A percentile compares a stretch with the other conserved stretches of the same genome.
Conservation (phyloP, 2,329 filamentous ascomycete genomes). For the Phialophora expanda region DNA sequence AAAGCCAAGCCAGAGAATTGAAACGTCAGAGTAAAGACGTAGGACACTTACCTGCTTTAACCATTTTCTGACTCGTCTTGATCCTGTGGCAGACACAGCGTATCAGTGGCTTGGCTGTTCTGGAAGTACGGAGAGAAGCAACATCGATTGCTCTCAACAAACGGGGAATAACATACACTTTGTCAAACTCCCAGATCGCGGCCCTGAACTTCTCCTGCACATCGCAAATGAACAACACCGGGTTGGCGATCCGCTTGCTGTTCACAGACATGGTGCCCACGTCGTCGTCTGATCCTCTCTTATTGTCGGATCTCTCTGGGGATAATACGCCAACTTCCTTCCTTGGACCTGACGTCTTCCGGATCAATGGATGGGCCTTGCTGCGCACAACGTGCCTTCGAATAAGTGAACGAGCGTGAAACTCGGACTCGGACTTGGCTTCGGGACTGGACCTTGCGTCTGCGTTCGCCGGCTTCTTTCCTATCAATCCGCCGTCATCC, state of each 20-base stretch:
- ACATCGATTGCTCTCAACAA: background rate
- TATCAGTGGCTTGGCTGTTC: background rate
- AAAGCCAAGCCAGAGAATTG: background rate
- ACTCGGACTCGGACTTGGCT: background rate
- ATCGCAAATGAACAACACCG: conserved; percentile 69
- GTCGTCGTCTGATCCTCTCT: background rate
- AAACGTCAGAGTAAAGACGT: background rate
- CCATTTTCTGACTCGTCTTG: conserved; percentile 64
- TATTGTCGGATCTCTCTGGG: background rate
- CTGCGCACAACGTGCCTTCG: background rate
- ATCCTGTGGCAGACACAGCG: conserved; percentile 9
- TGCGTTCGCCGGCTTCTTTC: background rate
- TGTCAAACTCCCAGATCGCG: conserved; percentile 83
- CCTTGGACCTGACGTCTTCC: background rate
- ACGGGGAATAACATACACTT: conserved; percentile 64
- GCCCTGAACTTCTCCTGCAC: conserved; percentile 90
- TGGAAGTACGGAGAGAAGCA: background rate
- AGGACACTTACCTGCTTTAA: conserved; percentile 57
- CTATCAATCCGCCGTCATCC: background rate
- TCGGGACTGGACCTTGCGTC: background rate
- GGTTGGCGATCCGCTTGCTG: conserved; percentile 53
- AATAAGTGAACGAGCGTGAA: background rate
- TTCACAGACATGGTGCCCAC: background rate
- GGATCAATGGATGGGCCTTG: background rate
- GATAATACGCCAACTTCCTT: background rate